A percentile compares a stretch with the other conserved stretches of the same genome.
These are phyloP conservation scores for Kwoniella dendrophila DNA, from an alignment of 768 basidiomycete species.

Conservation along the genomic window DNA sequence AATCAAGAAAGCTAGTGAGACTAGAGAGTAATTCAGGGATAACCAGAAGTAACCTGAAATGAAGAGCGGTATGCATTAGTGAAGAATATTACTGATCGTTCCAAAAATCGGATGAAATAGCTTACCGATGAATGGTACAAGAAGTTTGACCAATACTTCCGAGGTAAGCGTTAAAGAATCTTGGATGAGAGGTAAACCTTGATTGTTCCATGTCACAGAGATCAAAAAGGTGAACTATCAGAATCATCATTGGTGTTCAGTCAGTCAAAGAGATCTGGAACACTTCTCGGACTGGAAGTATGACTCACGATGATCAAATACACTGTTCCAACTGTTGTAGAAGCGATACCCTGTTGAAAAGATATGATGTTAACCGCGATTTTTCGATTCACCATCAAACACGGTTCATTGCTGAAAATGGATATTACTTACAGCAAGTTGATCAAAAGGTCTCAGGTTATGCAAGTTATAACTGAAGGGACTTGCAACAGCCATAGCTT, in stretches of 20 bases:
- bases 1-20: slow-evolving; percentile 52
- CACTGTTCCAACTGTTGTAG: slow-evolving; percentile 50
- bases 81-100: no score
- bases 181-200: slow-evolving; percentile 38
- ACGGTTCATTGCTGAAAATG: not conserved
- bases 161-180: slow-evolving; percentile 36
- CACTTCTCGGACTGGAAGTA: no score
- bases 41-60: slow-evolving; percentile 52
- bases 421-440: slow-evolving; percentile 41
- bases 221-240: slow-evolving; percentile 54
- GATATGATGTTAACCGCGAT: not conserved
- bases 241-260: not conserved
- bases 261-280: not conserved
- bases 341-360: slow-evolving; percentile 32
- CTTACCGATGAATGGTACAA: slow-evolving; percentile 39
- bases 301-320: slow-evolving; percentile 53
- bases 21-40: slow-evolving; percentile 49
- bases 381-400: not conserved
- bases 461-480: slow-evolving; percentile 47
- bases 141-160: slow-evolving; percentile 41
- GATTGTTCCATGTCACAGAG: slow-evolving; percentile 42
- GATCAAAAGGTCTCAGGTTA: slow-evolving; percentile 52
- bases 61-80: no score
- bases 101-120: no score
- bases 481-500: slow-evolving; percentile 24